Percentiles rank a stretch among this genome's conserved stretches.
Conservation (phyloP, 2,329 filamentous ascomycete genomes). For the Diaporthe batatas region DNA sequence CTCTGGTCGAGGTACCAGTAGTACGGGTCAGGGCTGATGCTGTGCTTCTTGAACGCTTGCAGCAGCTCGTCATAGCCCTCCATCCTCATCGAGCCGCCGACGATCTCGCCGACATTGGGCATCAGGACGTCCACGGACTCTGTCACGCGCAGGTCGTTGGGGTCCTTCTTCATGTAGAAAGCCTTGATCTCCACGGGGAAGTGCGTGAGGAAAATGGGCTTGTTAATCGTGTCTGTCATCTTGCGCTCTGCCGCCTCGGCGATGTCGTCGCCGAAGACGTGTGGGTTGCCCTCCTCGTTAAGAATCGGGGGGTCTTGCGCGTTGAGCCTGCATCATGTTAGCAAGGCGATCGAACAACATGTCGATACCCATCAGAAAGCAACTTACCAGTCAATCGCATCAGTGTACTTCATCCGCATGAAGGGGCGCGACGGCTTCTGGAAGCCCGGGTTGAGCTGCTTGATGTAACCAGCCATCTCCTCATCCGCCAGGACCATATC, state of each 20-base stretch:
- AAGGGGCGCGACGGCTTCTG: constrained; percentile 86
- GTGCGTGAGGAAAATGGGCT: constrained; percentile 95
- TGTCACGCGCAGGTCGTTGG: constrained; percentile 83
- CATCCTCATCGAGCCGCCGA: constrained; percentile 97
- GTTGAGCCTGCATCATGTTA: constrained; percentile 78
- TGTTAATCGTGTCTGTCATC: constrained; percentile 98
- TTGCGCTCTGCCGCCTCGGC: constrained; percentile 95
- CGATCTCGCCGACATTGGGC: constrained; percentile 97
- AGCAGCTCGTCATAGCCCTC: constrained; percentile 90
- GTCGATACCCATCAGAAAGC: not conserved
- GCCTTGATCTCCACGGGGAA: constrained; percentile 98
- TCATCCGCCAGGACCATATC: constrained; percentile 82
- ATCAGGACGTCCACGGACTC: constrained; percentile 89
- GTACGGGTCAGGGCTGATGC: constrained; percentile 86
- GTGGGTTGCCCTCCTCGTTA: constrained; percentile 92
- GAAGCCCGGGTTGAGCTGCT: constrained; percentile 93
- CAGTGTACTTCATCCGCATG: constrained; percentile 90
- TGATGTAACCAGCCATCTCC: constrained; percentile 78
- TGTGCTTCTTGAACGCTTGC: constrained; percentile 87
- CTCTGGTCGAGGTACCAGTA: constrained; percentile 99
- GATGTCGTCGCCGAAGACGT: constrained; percentile 96
- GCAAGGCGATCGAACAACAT: not conserved
- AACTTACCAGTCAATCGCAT: constrained; percentile 42
- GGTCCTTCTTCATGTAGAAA: constrained; percentile 98
- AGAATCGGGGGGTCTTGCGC: constrained; percentile 83